Base-by-base conservation (phyloP, 352 stramenopile genomes). In the Elongisporangium anandrum region DNA sequence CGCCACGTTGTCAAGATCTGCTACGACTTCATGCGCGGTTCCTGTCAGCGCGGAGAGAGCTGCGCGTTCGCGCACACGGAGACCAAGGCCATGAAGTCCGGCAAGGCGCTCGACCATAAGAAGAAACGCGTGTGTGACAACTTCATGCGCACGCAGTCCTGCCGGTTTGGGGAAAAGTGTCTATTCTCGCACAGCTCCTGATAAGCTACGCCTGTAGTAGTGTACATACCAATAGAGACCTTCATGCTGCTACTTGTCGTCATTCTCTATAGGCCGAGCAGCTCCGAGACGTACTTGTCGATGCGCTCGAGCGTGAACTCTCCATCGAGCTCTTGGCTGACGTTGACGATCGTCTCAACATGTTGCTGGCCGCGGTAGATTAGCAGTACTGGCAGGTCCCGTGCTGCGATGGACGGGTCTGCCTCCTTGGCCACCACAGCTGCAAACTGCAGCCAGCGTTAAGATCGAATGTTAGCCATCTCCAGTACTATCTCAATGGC, bases 11-110 rank as follows among this genome's bases (percentile, higher is more conserved):
- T 90, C 15, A 81, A 85, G 47, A 68, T 90, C 48, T 95, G 85
- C 74, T 95, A 92, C 64, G 83, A 95, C 54, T 93, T 92, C 57
- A 74, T 89, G 64, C 83, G 83, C 29, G 83, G 85, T n/a, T 59
- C 72, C 45, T 95, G 85, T 67, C 69, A 64, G 7, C 81, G 69
- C 45, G 83, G 85, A 16, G 85, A 92, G 57, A 63, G 68, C 22
- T 95, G 85, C 56, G 73, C 57, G 38, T 95, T 91, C 52, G 73
- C 87, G 54, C 85, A 95, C 65, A 79, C 76, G 0, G 64, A 86
- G 64, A 92, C 75, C 5, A 85, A 87, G 39, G 73, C 85, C 47
- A 89, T 90, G 74, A 74, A 75, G 38, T 70, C 60, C 5, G 79
- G 78, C 41, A 65, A 63, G 55, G 69, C 68, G 47, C 66, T 85